A percentile compares a stretch with the other conserved stretches of the same genome.
These are phyloP conservation scores for Omphalea diandra DNA, from an alignment of 441 rosid species.

Conservation along the genomic window DNA sequence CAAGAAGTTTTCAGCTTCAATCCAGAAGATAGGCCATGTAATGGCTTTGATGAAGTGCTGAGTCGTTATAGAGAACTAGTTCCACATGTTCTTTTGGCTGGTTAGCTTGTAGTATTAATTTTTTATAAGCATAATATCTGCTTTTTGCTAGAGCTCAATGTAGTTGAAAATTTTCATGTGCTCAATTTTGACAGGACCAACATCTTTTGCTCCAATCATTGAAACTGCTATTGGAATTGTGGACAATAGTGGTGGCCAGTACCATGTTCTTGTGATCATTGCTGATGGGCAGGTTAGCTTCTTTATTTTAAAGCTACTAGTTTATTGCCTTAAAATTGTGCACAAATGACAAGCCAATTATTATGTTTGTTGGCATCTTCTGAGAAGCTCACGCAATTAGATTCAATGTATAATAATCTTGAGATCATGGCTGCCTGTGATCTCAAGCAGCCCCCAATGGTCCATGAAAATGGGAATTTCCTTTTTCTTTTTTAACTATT, in stretches of 20 bases:
- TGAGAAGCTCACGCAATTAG: neutral
- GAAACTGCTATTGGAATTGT: slow-evolving; percentile 79
- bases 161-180: neutral
- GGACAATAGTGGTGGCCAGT: slow-evolving; percentile 83
- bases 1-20: slow-evolving; percentile 72
- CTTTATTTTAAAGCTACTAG: neutral
- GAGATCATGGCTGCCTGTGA: no score
- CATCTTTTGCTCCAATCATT: slow-evolving; percentile 87
- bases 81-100: slow-evolving; percentile 71
- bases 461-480: no score
- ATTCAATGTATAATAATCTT: no score
- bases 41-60: slow-evolving; percentile 76
- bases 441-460: no score
- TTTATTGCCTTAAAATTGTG: neutral
- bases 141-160: slow-evolving; percentile 1
- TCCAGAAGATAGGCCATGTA: slow-evolving; percentile 50
- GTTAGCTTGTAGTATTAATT: slow-evolving; percentile 29
- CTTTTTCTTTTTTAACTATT: no score
- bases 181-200: slow-evolving; percentile 55
- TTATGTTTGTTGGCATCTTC: neutral
- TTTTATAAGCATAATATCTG: neutral
- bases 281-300: slow-evolving; percentile 88
- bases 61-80: slow-evolving; percentile 58
- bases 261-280: slow-evolving; percentile 81
- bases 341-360: neutral